Evolutionary conservation across 352 stramenopile species (phyloP).

Genomic region (Elongisporangium anandrum): DNA sequence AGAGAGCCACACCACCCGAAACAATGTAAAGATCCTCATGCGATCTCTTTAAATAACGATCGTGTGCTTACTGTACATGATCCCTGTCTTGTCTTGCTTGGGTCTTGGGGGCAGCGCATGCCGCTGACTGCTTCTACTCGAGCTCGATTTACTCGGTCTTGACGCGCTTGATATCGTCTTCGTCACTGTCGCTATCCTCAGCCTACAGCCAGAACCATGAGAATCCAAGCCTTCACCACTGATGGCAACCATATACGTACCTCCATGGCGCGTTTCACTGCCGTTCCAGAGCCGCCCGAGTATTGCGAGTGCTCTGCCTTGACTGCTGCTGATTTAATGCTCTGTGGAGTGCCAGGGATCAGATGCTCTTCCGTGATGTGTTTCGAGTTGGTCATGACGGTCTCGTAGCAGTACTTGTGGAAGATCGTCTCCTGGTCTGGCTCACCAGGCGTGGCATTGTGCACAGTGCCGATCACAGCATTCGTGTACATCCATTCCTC

Average conservation of each 20-base stretch:
- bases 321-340: constrained; percentile 22
- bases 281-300: constrained; percentile 6
- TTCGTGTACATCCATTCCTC: constrained; percentile 91
- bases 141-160: constrained; percentile 50
- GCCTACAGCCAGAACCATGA: constrained; percentile 15
- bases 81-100: neutral
- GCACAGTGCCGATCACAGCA: constrained; percentile 71
- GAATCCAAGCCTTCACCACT: constrained; percentile 2
- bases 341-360: constrained; percentile 46
- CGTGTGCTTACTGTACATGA: neutral
- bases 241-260: constrained; percentile 11
- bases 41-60: neutral
- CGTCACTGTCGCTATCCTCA: constrained; percentile 62
- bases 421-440: constrained; percentile 74
- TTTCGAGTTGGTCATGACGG: constrained; percentile 78
- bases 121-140: neutral
- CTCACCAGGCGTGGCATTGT: constrained; percentile 34
- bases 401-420: constrained; percentile 89
- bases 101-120: neutral
- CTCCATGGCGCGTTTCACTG: constrained; percentile 56
- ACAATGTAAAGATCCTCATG: neutral
- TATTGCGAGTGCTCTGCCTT: constrained; percentile 12
- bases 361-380: constrained; percentile 69
- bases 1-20: neutral
- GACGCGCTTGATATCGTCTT: constrained; percentile 64